Conservation (phyloP, 1,139 yeast species). For the Hansenula anomala region DNA sequence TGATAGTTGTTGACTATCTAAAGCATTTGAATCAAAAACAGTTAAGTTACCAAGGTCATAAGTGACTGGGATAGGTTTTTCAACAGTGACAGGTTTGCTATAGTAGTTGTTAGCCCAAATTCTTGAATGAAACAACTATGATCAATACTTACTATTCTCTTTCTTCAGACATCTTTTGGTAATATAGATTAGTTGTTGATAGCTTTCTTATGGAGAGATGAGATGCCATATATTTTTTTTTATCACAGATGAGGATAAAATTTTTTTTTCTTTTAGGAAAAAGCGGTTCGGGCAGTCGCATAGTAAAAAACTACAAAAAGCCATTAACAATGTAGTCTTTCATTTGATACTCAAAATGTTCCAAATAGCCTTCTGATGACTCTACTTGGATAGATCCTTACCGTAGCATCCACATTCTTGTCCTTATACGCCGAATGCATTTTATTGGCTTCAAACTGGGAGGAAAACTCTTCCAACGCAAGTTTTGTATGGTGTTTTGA, state of each 20-base stretch:
- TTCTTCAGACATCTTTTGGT: conserved; percentile 1
- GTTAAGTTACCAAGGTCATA: conserved; percentile 87
- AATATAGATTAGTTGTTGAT: neutral
- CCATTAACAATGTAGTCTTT: too few species aligned
- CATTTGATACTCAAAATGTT: too few species aligned
- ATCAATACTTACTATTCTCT: neutral
- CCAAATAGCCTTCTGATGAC: conserved; percentile 30
- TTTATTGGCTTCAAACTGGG: conserved; percentile 10
- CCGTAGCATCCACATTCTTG: neutral
- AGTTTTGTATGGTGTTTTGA: conserved; percentile 24
- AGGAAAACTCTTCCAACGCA: conserved; percentile 26
- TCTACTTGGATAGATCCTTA: conserved; percentile 21
- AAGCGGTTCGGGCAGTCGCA: neutral
- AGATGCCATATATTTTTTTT: neutral
- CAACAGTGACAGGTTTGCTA: conserved; percentile 68
- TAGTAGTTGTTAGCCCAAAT: neutral
- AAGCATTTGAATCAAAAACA: conserved; percentile 81
- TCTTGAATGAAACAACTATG: neutral
- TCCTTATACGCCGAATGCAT: neutral
- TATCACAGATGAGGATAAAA: neutral
- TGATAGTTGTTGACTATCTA: conserved; percentile 54
- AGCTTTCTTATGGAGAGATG: too few species aligned
- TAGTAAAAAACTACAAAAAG: neutral
- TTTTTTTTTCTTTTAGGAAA: too few species aligned
- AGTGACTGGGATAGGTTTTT: conserved; percentile 79